phyloP scores from a whole-genome alignment of 2,329 filamentous ascomycete genomes.

The Penicillium janthinellum region DNA sequence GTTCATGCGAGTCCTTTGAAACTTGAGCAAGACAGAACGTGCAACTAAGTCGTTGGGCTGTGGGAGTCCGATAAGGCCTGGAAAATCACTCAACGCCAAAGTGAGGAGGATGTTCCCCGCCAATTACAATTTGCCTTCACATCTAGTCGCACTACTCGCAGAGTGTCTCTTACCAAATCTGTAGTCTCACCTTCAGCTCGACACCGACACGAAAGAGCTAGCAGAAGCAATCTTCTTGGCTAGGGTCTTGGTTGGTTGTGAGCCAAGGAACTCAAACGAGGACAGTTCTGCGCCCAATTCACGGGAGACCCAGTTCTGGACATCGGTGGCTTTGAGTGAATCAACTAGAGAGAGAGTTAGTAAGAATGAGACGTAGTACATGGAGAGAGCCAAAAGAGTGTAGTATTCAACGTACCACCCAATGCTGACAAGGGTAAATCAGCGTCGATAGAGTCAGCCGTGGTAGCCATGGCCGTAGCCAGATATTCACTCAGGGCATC shows the following conservation, averaged over 20 bases:
- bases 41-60: not conserved
- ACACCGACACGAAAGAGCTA: constrained; percentile 22
- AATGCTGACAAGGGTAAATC: constrained; percentile 26
- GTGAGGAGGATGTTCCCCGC: not conserved
- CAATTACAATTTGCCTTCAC: not conserved
- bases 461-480: constrained; percentile 25
- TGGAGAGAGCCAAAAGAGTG: not conserved
- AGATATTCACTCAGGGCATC: constrained; percentile 22
- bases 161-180: no score
- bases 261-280: constrained; percentile 28
- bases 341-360: constrained; percentile 21
- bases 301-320: constrained; percentile 26
- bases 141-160: not conserved
- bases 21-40: not conserved
- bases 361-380: not conserved
- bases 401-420: constrained; percentile 16
- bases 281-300: constrained; percentile 25
- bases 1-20: not conserved
- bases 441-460: constrained; percentile 22
- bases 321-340: constrained; percentile 26
- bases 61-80: not conserved
- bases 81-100: not conserved
- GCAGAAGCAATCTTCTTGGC: constrained; percentile 23
- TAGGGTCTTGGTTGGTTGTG: constrained; percentile 22
- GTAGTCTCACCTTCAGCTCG: constrained; percentile 6